Conservation (phyloP, 345 rosid genomes). For the thale cress (Arabidopsis thaliana) region DNA sequence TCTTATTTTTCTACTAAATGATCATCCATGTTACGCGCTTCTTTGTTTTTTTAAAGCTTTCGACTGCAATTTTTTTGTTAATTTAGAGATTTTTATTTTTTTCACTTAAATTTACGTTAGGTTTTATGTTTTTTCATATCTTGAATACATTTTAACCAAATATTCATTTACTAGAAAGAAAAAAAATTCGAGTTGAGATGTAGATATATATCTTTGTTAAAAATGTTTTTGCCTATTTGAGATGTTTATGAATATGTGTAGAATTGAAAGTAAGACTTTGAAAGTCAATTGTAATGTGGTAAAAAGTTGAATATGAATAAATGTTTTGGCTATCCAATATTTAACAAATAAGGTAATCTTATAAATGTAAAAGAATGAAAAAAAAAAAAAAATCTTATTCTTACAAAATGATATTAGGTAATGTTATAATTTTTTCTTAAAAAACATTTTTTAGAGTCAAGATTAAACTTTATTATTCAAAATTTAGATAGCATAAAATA, state of each 20-base stretch:
- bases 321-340: not conserved
- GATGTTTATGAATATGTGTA: not conserved
- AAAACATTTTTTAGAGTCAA: not conserved
- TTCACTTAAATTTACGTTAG: not conserved
- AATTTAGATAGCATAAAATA: not conserved
- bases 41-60: not conserved
- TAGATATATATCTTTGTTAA: not conserved
- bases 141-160: not conserved
- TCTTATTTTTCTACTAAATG: not conserved
- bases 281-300: not conserved
- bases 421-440: not conserved
- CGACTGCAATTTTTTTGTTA: not conserved
- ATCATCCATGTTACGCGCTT: not conserved
- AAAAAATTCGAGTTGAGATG: not conserved
- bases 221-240: not conserved
- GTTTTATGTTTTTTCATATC: not conserved
- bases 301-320: not conserved
- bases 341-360: not conserved
- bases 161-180: not conserved
- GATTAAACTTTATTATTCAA: not conserved
- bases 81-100: not conserved
- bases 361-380: not conserved
- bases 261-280: not conserved
- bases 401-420: not conserved
- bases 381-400: not conserved